A percentile compares a stretch with the other conserved stretches of the same genome.
Evolutionary conservation across 2,329 filamentous ascomycete species (phyloP).

Genomic region (Ophiostoma fasciatum): DNA sequence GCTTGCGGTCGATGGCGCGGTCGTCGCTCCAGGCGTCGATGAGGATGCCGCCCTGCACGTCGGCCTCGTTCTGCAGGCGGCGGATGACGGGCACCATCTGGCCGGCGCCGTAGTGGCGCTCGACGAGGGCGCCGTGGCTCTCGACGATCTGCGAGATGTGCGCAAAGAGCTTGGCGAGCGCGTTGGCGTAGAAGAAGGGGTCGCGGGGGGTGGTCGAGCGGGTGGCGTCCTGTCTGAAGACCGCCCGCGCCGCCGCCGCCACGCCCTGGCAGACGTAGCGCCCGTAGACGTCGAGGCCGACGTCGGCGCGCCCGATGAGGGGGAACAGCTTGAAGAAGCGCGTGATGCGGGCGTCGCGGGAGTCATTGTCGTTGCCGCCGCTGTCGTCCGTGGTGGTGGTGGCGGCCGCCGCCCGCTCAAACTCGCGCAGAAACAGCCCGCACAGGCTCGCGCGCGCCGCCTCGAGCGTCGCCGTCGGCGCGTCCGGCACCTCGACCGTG

Average conservation of each 20-base stretch:
- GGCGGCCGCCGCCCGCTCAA: slow-evolving; percentile 62
- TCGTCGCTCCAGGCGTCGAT: slow-evolving; percentile 94
- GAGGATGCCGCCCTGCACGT: slow-evolving; percentile 90
- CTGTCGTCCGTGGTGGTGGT: too few species aligned
- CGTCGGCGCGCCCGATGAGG: slow-evolving; percentile 74
- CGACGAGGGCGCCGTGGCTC: slow-evolving; percentile 76
- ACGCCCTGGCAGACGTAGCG: slow-evolving; percentile 94
- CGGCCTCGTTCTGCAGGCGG: slow-evolving; percentile 81
- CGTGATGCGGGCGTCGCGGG: slow-evolving; percentile 80
- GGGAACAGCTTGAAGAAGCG: slow-evolving; percentile 98
- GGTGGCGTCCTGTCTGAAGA: slow-evolving; percentile 46
- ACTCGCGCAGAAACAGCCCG: slow-evolving; percentile 80
- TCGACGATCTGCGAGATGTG: slow-evolving; percentile 96
- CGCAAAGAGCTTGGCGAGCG: slow-evolving; percentile 84
- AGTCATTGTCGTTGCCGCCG: too few species aligned
- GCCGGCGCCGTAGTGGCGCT: slow-evolving; percentile 81
- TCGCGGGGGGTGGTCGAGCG: slow-evolving; percentile 34
- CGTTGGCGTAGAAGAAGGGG: slow-evolving; percentile 80
- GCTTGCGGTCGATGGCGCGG: slow-evolving; percentile 62
- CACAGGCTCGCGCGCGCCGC: slow-evolving; percentile 81
- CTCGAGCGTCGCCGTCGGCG: slow-evolving; percentile 74
- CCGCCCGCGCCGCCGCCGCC: slow-evolving; percentile 65
- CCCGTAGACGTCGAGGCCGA: slow-evolving; percentile 88
- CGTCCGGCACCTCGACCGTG: slow-evolving; percentile 86
- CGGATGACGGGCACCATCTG: slow-evolving; percentile 95